phyloP scores from a whole-genome alignment of 2,329 filamentous ascomycete genomes.

The Parafenestella ontariensis region DNA sequence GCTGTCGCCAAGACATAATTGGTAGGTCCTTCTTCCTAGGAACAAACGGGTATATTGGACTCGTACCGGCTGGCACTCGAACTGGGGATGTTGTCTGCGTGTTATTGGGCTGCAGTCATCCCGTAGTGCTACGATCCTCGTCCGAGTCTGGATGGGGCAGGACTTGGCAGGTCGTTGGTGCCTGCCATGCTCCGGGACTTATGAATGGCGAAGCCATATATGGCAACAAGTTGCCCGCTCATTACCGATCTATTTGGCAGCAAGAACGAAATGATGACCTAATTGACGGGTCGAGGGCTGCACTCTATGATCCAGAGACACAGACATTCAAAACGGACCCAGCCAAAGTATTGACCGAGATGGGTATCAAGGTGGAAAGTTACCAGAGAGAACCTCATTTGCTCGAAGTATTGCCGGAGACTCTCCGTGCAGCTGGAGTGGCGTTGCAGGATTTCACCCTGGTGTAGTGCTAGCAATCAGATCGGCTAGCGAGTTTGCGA shows the following conservation, averaged over 20 bases:
- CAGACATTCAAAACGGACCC: background rate
- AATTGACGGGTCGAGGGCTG: background rate
- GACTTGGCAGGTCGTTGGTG: conserved; percentile 6
- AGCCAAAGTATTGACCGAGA: conserved; percentile 4
- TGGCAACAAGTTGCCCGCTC: background rate
- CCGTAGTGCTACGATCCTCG: conserved; percentile 1
- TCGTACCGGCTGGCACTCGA: background rate
- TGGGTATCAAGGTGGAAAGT: conserved; percentile 11
- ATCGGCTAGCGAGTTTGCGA: too few relatives aligned
- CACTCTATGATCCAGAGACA: conserved; percentile 1
- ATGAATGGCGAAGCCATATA: conserved; percentile 13
- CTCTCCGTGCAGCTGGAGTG: conserved; percentile 6
- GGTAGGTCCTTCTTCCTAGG: conserved; percentile 1
- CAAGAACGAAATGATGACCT: background rate
- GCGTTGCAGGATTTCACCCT: conserved; percentile 6
- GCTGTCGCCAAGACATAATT: background rate
- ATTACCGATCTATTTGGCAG: background rate
- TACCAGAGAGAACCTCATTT: conserved; percentile 2
- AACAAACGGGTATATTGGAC: background rate
- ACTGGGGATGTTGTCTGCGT: conserved; percentile 4
- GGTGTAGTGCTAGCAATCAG: background rate
- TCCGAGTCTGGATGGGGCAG: background rate
- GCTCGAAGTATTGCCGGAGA: conserved; percentile 6
- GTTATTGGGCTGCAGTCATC: conserved; percentile 1
- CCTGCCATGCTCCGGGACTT: background rate